Evolutionary conservation across 805 yeast genomes (phyloP).

Genomic region (Kregervanrija pseudodelftensis): DNA sequence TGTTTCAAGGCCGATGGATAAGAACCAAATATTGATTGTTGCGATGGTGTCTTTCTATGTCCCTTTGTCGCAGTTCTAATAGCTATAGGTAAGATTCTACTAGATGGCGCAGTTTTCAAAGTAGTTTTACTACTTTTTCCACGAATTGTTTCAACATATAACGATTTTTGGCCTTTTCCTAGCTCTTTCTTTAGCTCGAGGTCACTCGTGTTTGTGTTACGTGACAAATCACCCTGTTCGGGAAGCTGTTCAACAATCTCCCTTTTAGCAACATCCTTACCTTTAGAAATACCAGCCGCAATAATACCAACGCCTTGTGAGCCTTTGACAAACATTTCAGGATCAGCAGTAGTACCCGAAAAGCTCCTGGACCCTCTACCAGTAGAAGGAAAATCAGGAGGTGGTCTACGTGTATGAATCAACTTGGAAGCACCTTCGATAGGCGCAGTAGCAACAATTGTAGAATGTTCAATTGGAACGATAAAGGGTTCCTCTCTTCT

Average conservation of each 20-base stretch:
- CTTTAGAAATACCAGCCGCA: slow-evolving; percentile 1
- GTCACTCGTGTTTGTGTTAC: background rate
- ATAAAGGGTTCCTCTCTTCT: slow-evolving; percentile 32
- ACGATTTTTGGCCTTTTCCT: slow-evolving; percentile 44
- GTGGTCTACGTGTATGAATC: slow-evolving; percentile 27
- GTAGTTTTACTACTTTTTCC: slow-evolving; percentile 1
- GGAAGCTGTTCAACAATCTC: background rate
- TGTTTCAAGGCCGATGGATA: slow-evolving; percentile 45
- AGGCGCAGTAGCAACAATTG: slow-evolving; percentile 16
- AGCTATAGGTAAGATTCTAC: slow-evolving; percentile 39
- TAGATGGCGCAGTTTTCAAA: slow-evolving; percentile 25
- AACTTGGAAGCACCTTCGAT: slow-evolving; percentile 1
- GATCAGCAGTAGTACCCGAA: slow-evolving; percentile 28
- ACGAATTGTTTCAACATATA: slow-evolving; percentile 34
- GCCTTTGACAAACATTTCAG: slow-evolving; percentile 22
- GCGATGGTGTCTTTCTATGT: slow-evolving; percentile 24
- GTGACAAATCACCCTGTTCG: slow-evolving; percentile 7
- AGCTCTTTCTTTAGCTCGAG: background rate
- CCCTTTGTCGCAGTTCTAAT: slow-evolving; percentile 30
- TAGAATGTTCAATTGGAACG: slow-evolving; percentile 23
- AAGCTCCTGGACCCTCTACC: slow-evolving; percentile 32
- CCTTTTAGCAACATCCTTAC: slow-evolving; percentile 1
- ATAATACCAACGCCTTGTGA: background rate
- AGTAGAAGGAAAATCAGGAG: slow-evolving; percentile 31
- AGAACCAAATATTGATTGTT: slow-evolving; percentile 19